A percentile compares a stretch with the other conserved stretches of the same genome.
phyloP scores from a whole-genome alignment of 106 monocot genomes.

The Triglochin maritima region DNA sequence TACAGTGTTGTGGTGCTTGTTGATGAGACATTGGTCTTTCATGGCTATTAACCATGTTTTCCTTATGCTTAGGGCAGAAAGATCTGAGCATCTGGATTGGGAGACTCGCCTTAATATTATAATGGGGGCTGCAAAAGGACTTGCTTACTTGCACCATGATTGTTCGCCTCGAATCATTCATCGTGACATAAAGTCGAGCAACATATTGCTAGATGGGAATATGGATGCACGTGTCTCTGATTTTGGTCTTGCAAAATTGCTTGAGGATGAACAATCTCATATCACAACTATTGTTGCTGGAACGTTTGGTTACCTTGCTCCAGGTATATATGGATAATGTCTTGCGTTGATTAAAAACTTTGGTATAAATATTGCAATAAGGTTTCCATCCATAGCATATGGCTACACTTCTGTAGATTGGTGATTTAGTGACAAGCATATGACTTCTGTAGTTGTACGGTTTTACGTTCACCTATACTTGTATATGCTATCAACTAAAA shows the following conservation, averaged over 20 bases:
- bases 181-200: slow-evolving; percentile 96
- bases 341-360: not conserved
- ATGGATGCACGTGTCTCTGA: slow-evolving; percentile 92
- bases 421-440: too few species aligned
- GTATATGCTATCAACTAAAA: too few species aligned
- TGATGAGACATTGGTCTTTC: not conserved
- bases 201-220: slow-evolving; percentile 93
- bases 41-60: not conserved
- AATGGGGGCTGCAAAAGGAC: slow-evolving; percentile 89
- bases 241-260: slow-evolving; percentile 91
- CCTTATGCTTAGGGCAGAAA: slow-evolving; percentile 37
- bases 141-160: slow-evolving; percentile 97
- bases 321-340: slow-evolving; percentile 41
- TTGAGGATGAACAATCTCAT: slow-evolving; percentile 92
- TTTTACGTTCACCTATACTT: too few species aligned
- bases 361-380: not conserved
- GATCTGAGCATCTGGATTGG: slow-evolving; percentile 83
- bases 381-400: too few species aligned
- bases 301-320: slow-evolving; percentile 98
- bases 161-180: slow-evolving; percentile 96
- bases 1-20: too few species aligned
- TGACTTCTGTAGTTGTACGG: too few species aligned
- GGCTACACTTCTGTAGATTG: too few species aligned
- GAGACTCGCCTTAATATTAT: slow-evolving; percentile 91
- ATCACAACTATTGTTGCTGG: slow-evolving; percentile 97